phyloP scores from a whole-genome alignment of 2,329 filamentous ascomycete genomes.

The Paecilomyces fulvus region DNA sequence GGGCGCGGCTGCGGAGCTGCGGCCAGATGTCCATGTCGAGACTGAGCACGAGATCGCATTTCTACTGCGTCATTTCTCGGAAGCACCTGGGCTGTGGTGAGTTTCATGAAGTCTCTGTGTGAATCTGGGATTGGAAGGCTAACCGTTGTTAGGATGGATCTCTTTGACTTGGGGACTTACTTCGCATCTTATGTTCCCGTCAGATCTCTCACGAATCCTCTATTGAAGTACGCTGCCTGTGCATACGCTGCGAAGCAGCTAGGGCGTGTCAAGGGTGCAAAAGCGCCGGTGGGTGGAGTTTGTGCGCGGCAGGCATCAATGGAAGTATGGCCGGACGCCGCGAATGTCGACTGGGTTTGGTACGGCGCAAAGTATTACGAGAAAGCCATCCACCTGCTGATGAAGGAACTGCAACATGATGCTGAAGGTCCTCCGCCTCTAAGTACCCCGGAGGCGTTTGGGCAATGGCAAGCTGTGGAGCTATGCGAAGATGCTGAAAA shows the following conservation, averaged over 20 bases:
- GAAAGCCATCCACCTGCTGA: slow-evolving; percentile 50
- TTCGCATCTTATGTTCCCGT: slow-evolving; percentile 54
- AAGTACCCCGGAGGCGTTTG: slow-evolving; percentile 26
- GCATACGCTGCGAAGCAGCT: slow-evolving; percentile 56
- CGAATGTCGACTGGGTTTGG: slow-evolving; percentile 50
- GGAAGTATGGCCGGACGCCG: slow-evolving; percentile 44
- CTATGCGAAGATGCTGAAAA: slow-evolving; percentile 28
- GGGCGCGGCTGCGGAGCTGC: slow-evolving; percentile 11
- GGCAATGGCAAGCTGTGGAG: slow-evolving; percentile 28
- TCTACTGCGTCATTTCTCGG: slow-evolving; percentile 51
- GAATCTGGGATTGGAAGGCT: neutral
- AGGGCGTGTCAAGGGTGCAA: slow-evolving; percentile 45
- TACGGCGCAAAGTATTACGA: slow-evolving; percentile 57
- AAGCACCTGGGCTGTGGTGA: slow-evolving; percentile 51
- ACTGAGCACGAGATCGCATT: slow-evolving; percentile 52
- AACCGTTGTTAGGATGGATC: slow-evolving; percentile 30
- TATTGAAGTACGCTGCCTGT: slow-evolving; percentile 47
- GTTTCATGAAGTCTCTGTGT: slow-evolving; percentile 6
- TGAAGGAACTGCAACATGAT: slow-evolving; percentile 36
- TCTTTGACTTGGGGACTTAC: slow-evolving; percentile 46
- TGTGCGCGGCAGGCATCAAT: slow-evolving; percentile 41
- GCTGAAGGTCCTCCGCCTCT: slow-evolving; percentile 23
- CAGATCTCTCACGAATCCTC: slow-evolving; percentile 42
- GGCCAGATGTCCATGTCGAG: slow-evolving; percentile 24
- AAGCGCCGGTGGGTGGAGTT: slow-evolving; percentile 42